Percentiles rank a stretch among this genome's conserved stretches.
These are phyloP conservation scores for Monsonia emarginata DNA, from an alignment of 441 rosid species.

Conservation along the genomic window DNA sequence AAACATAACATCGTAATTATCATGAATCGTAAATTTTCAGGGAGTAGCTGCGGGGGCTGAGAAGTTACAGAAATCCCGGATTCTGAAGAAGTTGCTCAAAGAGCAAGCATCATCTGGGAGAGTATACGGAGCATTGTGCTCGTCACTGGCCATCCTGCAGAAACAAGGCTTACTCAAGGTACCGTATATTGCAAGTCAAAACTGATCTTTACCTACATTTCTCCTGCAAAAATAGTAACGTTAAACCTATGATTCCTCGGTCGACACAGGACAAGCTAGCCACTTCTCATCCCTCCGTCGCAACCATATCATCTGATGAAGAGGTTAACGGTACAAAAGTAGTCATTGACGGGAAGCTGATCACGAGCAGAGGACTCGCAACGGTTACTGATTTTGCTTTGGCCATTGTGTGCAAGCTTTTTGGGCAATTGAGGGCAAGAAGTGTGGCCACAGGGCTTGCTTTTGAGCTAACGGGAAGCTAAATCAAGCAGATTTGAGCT, in stretches of 20 bases:
- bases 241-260: slow-evolving; percentile 8
- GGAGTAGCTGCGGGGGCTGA: slow-evolving; percentile 58
- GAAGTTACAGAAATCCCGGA: slow-evolving; percentile 51
- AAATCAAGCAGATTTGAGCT: too few relatives aligned
- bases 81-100: slow-evolving; percentile 68
- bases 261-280: slow-evolving; percentile 48
- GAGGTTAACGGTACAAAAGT: slow-evolving; percentile 45
- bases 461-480: too few relatives aligned
- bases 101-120: slow-evolving; percentile 61
- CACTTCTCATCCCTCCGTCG: slow-evolving; percentile 42
- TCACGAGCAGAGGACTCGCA: slow-evolving; percentile 66
- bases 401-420: slow-evolving; percentile 65
- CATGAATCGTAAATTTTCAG: slow-evolving; percentile 24
- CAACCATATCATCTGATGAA: slow-evolving; percentile 21
- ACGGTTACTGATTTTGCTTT: slow-evolving; percentile 58
- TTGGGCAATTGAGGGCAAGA: slow-evolving; percentile 70
- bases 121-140: slow-evolving; percentile 64
- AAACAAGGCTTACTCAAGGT: slow-evolving; percentile 69
- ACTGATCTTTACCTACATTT: too few relatives aligned
- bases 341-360: slow-evolving; percentile 76
- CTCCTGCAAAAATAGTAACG: background rate
- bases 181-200: slow-evolving; percentile 12
- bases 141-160: slow-evolving; percentile 48
- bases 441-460: slow-evolving; percentile 85
- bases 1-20: too few relatives aligned